Percentiles rank a stretch among this genome's conserved stretches.
Evolutionary conservation across 352 stramenopile species (phyloP).

Genomic region (Phytophthora capsici): DNA sequence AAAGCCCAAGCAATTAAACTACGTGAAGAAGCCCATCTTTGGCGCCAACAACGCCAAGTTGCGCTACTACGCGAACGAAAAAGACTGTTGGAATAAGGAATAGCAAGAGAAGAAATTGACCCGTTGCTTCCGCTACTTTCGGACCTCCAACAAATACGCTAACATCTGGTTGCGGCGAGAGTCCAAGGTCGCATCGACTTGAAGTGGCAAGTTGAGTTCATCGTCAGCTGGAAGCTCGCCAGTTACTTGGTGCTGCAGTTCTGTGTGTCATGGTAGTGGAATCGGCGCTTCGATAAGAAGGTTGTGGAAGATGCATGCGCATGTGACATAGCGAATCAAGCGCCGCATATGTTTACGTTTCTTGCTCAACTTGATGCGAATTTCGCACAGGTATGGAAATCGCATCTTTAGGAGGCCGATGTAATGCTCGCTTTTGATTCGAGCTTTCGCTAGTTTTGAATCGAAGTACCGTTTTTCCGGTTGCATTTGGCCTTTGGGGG

Average conservation of each 20-base stretch:
- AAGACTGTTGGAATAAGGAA: too few species aligned
- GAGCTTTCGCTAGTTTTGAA: slow-evolving; percentile 14
- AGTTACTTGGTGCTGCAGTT: slow-evolving; percentile 1
- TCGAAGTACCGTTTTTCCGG: slow-evolving; percentile 33
- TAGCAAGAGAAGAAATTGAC: too few species aligned
- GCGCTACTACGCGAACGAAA: too few species aligned
- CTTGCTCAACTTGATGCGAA: slow-evolving; percentile 18
- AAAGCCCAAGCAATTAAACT: too few species aligned
- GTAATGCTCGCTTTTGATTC: slow-evolving; percentile 38
- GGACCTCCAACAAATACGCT: slow-evolving; percentile 19
- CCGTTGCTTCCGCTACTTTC: too few species aligned
- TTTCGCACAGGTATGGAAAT: slow-evolving; percentile 29
- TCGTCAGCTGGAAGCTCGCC: slow-evolving; percentile 20
- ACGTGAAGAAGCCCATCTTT: too few species aligned
- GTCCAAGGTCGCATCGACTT: slow-evolving; percentile 1
- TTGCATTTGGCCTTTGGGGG: slow-evolving; percentile 18
- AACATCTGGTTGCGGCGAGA: slow-evolving; percentile 13
- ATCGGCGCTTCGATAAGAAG: slow-evolving; percentile 25
- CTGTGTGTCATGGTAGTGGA: slow-evolving; percentile 3
- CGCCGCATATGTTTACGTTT: slow-evolving; percentile 23
- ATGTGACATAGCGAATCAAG: slow-evolving; percentile 22
- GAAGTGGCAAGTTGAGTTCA: slow-evolving; percentile 20
- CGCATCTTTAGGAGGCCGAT: slow-evolving; percentile 35
- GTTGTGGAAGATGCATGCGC: slow-evolving; percentile 33
- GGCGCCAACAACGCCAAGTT: too few species aligned